Base-by-base conservation (phyloP, 208 protist genomes). In the Strigomonas culicis region DNA sequence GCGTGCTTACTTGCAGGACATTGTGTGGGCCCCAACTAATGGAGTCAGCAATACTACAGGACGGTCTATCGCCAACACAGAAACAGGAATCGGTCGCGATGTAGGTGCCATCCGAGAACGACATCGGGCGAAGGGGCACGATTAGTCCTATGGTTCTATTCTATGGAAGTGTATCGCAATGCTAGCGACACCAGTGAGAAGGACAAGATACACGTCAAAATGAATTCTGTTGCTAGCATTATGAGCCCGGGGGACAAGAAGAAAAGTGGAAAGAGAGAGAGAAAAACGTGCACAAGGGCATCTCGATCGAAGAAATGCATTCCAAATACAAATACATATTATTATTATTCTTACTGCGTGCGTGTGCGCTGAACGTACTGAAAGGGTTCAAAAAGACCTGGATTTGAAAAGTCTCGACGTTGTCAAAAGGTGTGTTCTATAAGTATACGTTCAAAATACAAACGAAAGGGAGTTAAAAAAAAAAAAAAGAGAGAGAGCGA, bases 11-110 rank as follows among this genome's bases (percentile, higher is more conserved):
- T 47, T 75, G 62, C 27, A 95, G 66, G 0, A 95, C 74, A 68
- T 93, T 93, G 77, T 95, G 89, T 21, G 84, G 79, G 46, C 89
- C 79, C 77, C 85, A 95, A 13, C 44, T 44, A 63, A 21, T 19
- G 25, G 47, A 61, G 50, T 63, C 59, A 2, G 24, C 61, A 24
- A 65, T 32, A 24, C 53, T 30, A 57, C 30, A 59, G 36, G 24
- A 31, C 6, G 43, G 31, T 4, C 8, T 25, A 6, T 36, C 39
- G 10, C 44, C 17, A 22, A 63, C 59, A 60, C 22, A 19, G 44
- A 51, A 62, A 11, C 22, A 41, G 13, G 56, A 49, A 3, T 44
- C 21, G 13, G 49, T 61, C 2, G 25, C 2, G 17, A 19, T 24
- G 21, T 57, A 65, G 53, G 28, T 25, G 19, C n/a, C 17, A 7